phyloP scores from a whole-genome alignment of 164 flowering plant species.

The Pachysandra terminalis region DNA sequence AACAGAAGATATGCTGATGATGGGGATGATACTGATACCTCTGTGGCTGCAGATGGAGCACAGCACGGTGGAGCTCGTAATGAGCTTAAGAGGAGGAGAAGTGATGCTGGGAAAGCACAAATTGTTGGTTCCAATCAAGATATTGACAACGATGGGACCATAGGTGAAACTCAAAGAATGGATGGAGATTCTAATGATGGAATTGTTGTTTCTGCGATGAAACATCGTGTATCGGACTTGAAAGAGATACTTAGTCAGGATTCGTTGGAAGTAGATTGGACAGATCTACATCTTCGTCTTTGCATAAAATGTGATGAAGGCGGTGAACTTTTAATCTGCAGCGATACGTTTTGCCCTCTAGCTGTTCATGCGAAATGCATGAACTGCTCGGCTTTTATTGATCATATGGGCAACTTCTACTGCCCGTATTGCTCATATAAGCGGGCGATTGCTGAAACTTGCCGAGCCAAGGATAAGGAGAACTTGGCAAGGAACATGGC shows the following conservation, averaged over 20 bases:
- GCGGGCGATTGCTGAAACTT: slow-evolving; percentile 14
- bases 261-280: slow-evolving; percentile 13
- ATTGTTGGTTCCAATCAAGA: background rate
- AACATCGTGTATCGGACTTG: background rate
- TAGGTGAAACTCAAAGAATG: no score
- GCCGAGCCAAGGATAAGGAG: slow-evolving; percentile 23
- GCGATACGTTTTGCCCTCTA: slow-evolving; percentile 32
- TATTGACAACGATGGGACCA: background rate
- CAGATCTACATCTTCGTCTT: slow-evolving; percentile 17
- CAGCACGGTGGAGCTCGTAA: background rate
- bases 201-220: background rate
- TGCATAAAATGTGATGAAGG: slow-evolving; percentile 38
- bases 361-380: slow-evolving; percentile 43
- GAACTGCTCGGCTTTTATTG: slow-evolving; percentile 28
- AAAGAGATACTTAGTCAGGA: background rate
- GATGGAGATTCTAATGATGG: background rate
- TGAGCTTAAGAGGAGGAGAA: background rate
- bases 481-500: slow-evolving; percentile 28
- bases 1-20: background rate
- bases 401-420: slow-evolving; percentile 35
- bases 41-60: background rate
- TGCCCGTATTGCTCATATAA: slow-evolving; percentile 52
- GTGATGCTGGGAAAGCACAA: background rate
- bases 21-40: background rate
- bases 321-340: slow-evolving; percentile 37